Evolutionary conservation across 495 filamentous ascomycete genomes (phyloP), one percentile per base, ranked within the genome.

Genomic region (Hypomontagnella monticulosa): DNA sequence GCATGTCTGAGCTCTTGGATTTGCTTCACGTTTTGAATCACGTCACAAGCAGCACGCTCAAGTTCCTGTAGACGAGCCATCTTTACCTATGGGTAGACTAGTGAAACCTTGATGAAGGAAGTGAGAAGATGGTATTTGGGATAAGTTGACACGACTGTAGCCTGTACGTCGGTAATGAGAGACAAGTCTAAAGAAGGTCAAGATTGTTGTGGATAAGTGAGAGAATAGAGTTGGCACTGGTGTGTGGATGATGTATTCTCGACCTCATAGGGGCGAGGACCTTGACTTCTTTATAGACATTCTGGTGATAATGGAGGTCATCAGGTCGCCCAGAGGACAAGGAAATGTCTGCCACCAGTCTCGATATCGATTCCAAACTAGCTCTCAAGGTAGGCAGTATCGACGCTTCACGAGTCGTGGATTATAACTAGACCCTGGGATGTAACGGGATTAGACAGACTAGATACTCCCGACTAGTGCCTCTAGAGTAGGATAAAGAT

Each of bases 1-100:
- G 61, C 53, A 14, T 65, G 57, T 3, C 16, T 62, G n/a, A 73
- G 65, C 12, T 71, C 69, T 4, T 67, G 59, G 2, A 73, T 73
- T 15, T 73, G 54, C 51, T 69, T 71, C 44, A 73, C 64, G 3
- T 69, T 62, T 18, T 71, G 56, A 6, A 73, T 61, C 44, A 73
- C 66, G 49, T 69, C 63, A 19, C 65, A 64, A 23, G 63, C 61
- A 34, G 65, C 71, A 27, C 47, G 41, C 33, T 73, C 69, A 12
- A 73, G 61, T 53, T 73, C 65, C 7, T 67, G 32, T 15, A 66
- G 23, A 38, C 8, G 56, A 50, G 52, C 50, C 61, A 66, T 61
- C 4, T 42, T 42, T 55, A 11, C 40, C 27, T 9, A 27, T 46
- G 19, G 14, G 20, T 48, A 33, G n/a, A 37, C 6, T 33, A 59